These are phyloP conservation scores for Clarireedia hainanense DNA, from an alignment of 2,329 filamentous ascomycete genomes.

Conservation along the genomic window DNA sequence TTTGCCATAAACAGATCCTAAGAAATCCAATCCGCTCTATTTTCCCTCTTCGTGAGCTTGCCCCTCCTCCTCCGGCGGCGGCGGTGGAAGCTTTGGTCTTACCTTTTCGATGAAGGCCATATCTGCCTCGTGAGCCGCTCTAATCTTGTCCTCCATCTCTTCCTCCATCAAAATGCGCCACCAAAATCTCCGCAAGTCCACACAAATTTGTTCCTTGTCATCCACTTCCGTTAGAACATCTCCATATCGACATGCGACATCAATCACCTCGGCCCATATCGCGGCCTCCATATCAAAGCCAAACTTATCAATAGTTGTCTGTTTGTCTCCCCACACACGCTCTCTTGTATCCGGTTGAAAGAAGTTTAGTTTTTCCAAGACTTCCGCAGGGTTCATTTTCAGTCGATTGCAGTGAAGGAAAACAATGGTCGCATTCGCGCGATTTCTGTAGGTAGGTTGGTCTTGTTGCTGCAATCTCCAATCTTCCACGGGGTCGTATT, in stretches of 20 bases:
- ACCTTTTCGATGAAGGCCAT: neutral
- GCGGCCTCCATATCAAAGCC: slow-evolving; percentile 4
- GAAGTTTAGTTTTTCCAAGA: neutral
- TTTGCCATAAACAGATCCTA: too few species aligned
- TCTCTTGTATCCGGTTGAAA: neutral
- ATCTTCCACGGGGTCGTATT: slow-evolving; percentile 5
- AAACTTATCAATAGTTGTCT: neutral
- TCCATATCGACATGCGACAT: slow-evolving; percentile 8
- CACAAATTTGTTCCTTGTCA: neutral
- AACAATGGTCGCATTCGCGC: neutral
- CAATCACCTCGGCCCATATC: slow-evolving; percentile 7
- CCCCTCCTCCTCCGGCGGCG: too few species aligned
- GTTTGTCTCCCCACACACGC: slow-evolving; percentile 2
- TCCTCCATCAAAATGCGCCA: slow-evolving; percentile 1
- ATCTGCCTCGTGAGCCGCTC: neutral
- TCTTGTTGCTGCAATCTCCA: neutral
- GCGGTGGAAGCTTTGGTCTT: too few species aligned
- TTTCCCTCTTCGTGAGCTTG: too few species aligned
- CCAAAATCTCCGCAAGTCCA: slow-evolving; percentile 7
- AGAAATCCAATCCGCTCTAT: too few species aligned
- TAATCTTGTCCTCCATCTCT: neutral
- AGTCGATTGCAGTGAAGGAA: slow-evolving; percentile 5
- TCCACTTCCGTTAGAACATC: neutral
- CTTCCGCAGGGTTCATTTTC: neutral
- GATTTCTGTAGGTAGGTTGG: neutral